Conservation (phyloP, 208 protist genomes). For the Trypanosomatidae sp. region DNA sequence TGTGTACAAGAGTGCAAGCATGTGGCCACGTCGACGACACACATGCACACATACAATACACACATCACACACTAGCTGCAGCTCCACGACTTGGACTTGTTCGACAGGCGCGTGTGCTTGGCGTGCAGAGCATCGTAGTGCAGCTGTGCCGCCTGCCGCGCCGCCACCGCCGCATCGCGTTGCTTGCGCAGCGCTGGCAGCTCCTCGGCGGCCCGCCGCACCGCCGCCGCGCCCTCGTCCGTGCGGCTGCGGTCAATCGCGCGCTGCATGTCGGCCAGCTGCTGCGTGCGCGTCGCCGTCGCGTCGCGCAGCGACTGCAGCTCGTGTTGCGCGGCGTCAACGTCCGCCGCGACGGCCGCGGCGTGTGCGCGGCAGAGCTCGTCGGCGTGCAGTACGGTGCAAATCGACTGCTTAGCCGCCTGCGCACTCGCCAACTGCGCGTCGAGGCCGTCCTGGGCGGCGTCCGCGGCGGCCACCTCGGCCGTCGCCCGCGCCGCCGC, state of each 20-base stretch:
- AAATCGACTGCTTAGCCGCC: slow-evolving; percentile 10
- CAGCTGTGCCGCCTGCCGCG: slow-evolving; percentile 3
- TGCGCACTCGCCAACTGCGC: slow-evolving; percentile 14
- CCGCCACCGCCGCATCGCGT: slow-evolving; percentile 17
- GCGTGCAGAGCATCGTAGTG: slow-evolving; percentile 9
- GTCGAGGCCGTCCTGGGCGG: slow-evolving; percentile 3
- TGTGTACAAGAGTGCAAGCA: no score
- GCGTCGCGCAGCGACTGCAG: slow-evolving; percentile 7
- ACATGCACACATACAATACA: no score
- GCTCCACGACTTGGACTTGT: no score
- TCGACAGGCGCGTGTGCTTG: no score
- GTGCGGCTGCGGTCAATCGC: slow-evolving; percentile 20
- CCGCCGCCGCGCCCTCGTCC: slow-evolving; percentile 5
- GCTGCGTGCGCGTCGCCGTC: slow-evolving; percentile 3
- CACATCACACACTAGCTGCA: no score
- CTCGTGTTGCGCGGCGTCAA: slow-evolving; percentile 4
- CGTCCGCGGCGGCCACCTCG: slow-evolving; percentile 10
- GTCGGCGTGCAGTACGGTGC: slow-evolving; percentile 15
- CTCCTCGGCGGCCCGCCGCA: slow-evolving; percentile 13
- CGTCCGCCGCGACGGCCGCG: slow-evolving; percentile 4
- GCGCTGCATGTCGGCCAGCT: slow-evolving; percentile 23
- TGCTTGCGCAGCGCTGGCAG: slow-evolving; percentile 15
- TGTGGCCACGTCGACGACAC: no score
- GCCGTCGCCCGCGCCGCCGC: slow-evolving; percentile 8
- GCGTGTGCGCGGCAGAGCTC: slow-evolving; percentile 7